Evolutionary conservation across 495 filamentous ascomycete genomes (phyloP), one percentile per base, ranked within the genome.

Genomic region (Hypoxylon crocopeplum): DNA sequence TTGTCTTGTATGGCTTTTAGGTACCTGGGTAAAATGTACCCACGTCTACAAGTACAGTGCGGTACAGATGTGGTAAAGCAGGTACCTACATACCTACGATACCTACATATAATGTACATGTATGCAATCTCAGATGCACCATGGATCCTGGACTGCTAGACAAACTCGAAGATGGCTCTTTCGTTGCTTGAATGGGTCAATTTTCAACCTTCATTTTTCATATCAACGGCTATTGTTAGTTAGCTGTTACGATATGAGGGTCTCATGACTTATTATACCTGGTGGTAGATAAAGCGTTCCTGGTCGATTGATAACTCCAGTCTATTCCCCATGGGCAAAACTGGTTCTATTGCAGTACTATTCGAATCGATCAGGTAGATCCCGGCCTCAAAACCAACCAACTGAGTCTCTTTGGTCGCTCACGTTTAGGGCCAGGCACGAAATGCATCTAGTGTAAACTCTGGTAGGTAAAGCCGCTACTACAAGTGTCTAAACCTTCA

Each of bases 1-100:
- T 11, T 42, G 29, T 41, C 47, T 41, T 38, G 50, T 40, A 40
- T 46, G 25, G 13, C 40, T 42, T 56, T 53, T 62, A 48, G 33
- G 46, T 62, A 46, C 15, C 4, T n/a, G 3, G 5, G 3, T 12
- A 13, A 38, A 27, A 50, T 36, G 33, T 29, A 56, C 37, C 48
- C 37, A 39, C 36, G 39, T 54, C 15, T 25, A 32, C 40, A 48
- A 21, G 39, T 48, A 56, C 41, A 56, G 34, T 55, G 37, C 48
- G 27, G 6, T 55, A 48, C n/a, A n/a, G n/a, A n/a, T n/a, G n/a
- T n/a, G n/a, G n/a, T n/a, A n/a, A n/a, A n/a, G n/a, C n/a, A n/a
- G n/a, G n/a, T n/a, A n/a, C n/a, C n/a, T n/a, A n/a, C n/a, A n/a
- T n/a, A n/a, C n/a, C n/a, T n/a, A n/a, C n/a, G n/a, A n/a, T n/a